Evolutionary conservation across 2,329 filamentous ascomycete genomes (phyloP), one percentile per base, ranked within the genome.

Genomic region (Ilyonectria mors-panacis): DNA sequence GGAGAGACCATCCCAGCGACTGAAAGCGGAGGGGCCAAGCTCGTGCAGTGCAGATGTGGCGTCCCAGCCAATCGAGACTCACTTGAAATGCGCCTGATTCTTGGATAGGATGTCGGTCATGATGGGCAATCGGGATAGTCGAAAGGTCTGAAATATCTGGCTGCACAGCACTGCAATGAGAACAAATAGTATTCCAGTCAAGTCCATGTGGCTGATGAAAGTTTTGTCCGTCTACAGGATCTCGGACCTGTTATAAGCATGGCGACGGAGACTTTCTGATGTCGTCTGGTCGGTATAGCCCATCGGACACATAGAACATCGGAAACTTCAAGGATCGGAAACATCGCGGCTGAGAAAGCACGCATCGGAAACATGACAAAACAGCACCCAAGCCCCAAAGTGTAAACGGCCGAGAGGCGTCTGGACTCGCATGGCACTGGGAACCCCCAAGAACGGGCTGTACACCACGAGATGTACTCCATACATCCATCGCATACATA

Each of bases 51-150:
- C 47, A 42, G 48, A 51, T 42, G 44, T 50, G 39, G 44, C 13
- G 44, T 51, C n/a, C 45, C 51, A 28, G 39, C 65, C 56, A 63
- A 54, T 56, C 26, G 26, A 53, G 51, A 76, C 82, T 75, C 73
- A 85, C 84, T 84, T 80, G 77, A 85, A 85, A 66, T 80, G 81
- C 37, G 77, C 76, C 76, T 82, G 77, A 72, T 85, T 85, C 33
- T 75, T 70, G 39, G 75, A 74, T 17, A 78, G 65, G 19, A 77
- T 64, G 64, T 78, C 77, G 39, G 79, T 66, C 80, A 82, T 83
- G 62, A 55, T 74, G 72, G 48, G 35, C 30, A 54, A 59, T 53
- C 50, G 66, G 51, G 64, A 48, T 26, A 62, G 35, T 63, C 62
- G 47, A 39, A 70, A 56, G 55, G 56, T 64, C 26, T 23, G 37